These are phyloP conservation scores for Acrasis kona DNA, from an alignment of 78 protist species.

Conservation along the genomic window DNA sequence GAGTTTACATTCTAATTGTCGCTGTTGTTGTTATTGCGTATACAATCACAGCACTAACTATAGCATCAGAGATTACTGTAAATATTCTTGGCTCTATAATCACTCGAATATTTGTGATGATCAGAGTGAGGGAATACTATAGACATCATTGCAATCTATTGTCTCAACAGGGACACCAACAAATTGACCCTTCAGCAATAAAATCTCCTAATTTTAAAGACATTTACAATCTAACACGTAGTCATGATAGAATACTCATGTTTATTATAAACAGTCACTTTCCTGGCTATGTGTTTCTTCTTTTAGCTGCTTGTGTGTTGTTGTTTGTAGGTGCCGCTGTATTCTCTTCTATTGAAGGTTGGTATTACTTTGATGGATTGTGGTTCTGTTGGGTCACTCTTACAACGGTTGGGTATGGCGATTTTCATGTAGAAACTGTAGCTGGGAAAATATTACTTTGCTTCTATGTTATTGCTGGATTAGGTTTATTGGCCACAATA, in stretches of 20 bases:
- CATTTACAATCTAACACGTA: background rate
- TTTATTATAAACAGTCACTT: background rate
- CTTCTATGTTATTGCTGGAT: too few relatives aligned
- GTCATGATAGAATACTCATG: background rate
- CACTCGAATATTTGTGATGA: background rate
- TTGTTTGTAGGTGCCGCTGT: background rate
- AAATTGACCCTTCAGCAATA: background rate
- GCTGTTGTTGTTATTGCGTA: background rate
- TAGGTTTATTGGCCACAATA: too few relatives aligned
- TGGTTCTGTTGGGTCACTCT: constrained; percentile 21
- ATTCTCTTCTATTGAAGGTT: background rate
- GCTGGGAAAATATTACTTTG: too few relatives aligned
- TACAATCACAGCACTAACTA: background rate
- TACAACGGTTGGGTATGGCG: constrained; percentile 16
- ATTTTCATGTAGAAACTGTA: too few relatives aligned
- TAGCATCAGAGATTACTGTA: background rate
- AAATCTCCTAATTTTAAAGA: background rate
- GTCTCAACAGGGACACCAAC: background rate
- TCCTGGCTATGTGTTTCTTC: background rate
- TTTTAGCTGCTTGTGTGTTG: too few relatives aligned
- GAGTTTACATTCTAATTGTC: background rate
- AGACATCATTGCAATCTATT: background rate
- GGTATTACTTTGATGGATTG: constrained; percentile 17
- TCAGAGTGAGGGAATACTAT: background rate
- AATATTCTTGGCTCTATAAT: background rate